phyloP scores from a whole-genome alignment of 345 rosid genomes.

The Populus ilicifolia region DNA sequence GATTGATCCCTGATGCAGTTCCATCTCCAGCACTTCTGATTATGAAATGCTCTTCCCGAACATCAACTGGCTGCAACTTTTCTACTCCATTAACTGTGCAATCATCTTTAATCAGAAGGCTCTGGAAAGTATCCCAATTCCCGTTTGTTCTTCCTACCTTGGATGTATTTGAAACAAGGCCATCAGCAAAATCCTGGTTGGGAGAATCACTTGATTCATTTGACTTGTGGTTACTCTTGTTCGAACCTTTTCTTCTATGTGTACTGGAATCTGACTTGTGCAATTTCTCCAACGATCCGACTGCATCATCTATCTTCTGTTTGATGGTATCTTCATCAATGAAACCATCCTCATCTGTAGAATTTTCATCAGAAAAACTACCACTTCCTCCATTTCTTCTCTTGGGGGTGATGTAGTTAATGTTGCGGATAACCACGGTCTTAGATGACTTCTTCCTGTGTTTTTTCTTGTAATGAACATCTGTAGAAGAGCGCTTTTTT shows the following conservation, averaged over 20 bases:
- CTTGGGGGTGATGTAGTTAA: slow-evolving; percentile 79
- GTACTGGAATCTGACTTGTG: slow-evolving; percentile 27
- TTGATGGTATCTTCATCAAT: slow-evolving; percentile 48
- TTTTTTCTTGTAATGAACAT: slow-evolving; percentile 37
- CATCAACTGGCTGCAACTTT: slow-evolving; percentile 28
- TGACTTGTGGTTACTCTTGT: slow-evolving; percentile 18
- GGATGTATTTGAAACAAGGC: slow-evolving; percentile 12
- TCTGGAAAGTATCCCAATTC: slow-evolving; percentile 73
- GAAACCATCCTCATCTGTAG: slow-evolving; percentile 46
- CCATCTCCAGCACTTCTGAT: slow-evolving; percentile 27
- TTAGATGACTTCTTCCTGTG: slow-evolving; percentile 57
- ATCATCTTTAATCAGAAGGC: slow-evolving; percentile 51
- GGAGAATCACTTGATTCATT: slow-evolving; percentile 24
- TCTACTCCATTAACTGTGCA: slow-evolving; percentile 24
- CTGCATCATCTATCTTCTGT: slow-evolving; percentile 52
- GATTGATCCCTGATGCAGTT: slow-evolving; percentile 11
- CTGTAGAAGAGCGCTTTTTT: slow-evolving; percentile 39
- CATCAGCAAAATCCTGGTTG: slow-evolving; percentile 18
- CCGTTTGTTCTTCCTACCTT: slow-evolving; percentile 41
- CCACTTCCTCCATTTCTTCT: slow-evolving; percentile 51
- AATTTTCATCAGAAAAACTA: slow-evolving; percentile 35
- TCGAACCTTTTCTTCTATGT: slow-evolving; percentile 29
- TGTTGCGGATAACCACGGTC: slow-evolving; percentile 77
- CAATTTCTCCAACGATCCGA: slow-evolving; percentile 43
- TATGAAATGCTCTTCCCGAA: slow-evolving; percentile 24